Evolutionary conservation across 1,284 basidiomycete genomes (phyloP).

Genomic region (Moesziomyces globuligerus): DNA sequence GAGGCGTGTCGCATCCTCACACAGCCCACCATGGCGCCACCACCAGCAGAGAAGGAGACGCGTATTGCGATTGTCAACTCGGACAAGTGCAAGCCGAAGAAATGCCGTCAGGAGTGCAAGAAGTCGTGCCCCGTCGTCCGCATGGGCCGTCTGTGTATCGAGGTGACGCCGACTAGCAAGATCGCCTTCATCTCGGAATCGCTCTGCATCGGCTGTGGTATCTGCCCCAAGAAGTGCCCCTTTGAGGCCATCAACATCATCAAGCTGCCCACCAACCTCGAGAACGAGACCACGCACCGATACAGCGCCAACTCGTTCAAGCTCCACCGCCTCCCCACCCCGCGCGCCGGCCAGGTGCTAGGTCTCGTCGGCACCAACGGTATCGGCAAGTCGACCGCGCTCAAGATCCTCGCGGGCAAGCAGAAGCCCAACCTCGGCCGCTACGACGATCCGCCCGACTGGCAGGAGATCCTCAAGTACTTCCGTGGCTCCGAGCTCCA

Average conservation of each 20-base stretch:
- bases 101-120: conserved; percentile 67
- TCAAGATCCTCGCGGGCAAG: conserved; percentile 67
- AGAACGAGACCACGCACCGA: conserved; percentile 66
- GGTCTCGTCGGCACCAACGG: conserved; percentile 67
- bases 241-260: conserved; percentile 68
- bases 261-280: conserved; percentile 67
- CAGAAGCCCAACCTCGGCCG: conserved; percentile 67
- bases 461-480: conserved; percentile 67
- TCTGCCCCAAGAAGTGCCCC: conserved; percentile 67
- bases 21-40: conserved; percentile 41
- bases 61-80: conserved; percentile 66
- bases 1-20: conserved; percentile 12
- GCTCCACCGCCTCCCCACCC: conserved; percentile 64
- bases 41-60: conserved; percentile 60
- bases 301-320: conserved; percentile 68
- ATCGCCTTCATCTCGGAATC: conserved; percentile 66
- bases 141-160: conserved; percentile 65
- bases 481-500: conserved; percentile 67
- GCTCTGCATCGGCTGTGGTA: conserved; percentile 67
- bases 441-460: conserved; percentile 67
- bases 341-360: conserved; percentile 65
- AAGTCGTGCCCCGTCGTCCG: conserved; percentile 66
- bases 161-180: conserved; percentile 61
- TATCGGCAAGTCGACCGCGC: conserved; percentile 66
- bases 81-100: conserved; percentile 67